Conservation (phyloP, 805 yeast genomes). For the Kregervanrija pseudodelftensis region DNA sequence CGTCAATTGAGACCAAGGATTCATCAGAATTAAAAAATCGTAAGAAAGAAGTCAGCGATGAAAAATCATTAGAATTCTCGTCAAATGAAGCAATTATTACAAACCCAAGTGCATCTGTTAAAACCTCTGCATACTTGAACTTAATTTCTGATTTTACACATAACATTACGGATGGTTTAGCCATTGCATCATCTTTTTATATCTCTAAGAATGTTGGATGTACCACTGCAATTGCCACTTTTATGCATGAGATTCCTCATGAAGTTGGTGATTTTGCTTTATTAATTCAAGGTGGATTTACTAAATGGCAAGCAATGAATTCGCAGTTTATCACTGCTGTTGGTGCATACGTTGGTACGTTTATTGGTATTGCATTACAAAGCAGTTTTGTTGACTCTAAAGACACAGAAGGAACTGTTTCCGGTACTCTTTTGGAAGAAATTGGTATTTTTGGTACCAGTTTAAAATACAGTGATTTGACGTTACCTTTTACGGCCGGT, state of each 20-base stretch:
- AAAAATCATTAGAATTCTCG: constrained; percentile 11
- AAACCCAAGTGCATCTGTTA: constrained; percentile 32
- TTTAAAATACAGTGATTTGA: constrained; percentile 30
- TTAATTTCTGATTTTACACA: constrained; percentile 67
- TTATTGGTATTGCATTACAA: constrained; percentile 55
- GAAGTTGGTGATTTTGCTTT: constrained; percentile 77
- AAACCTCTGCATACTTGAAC: constrained; percentile 55
- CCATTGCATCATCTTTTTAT: constrained; percentile 65
- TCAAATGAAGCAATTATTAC: constrained; percentile 22
- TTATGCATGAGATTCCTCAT: constrained; percentile 76
- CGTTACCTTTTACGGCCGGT: constrained; percentile 71
- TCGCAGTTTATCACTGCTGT: constrained; percentile 61
- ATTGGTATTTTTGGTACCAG: constrained; percentile 9
- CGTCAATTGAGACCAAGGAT: constrained; percentile 12
- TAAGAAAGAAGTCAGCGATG: constrained; percentile 14
- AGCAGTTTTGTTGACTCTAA: constrained; percentile 12
- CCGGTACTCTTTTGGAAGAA: constrained; percentile 4
- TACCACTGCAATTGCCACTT: constrained; percentile 61
- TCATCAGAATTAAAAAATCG: constrained; percentile 13
- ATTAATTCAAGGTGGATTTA: constrained; percentile 59
- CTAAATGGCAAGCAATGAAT: constrained; percentile 57
- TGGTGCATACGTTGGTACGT: constrained; percentile 61
- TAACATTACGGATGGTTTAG: constrained; percentile 72
- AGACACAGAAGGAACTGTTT: constrained; percentile 6
- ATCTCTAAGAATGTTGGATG: constrained; percentile 54